phyloP scores from a whole-genome alignment of 352 stramenopile genomes.

The Pythium pyrilobum region DNA sequence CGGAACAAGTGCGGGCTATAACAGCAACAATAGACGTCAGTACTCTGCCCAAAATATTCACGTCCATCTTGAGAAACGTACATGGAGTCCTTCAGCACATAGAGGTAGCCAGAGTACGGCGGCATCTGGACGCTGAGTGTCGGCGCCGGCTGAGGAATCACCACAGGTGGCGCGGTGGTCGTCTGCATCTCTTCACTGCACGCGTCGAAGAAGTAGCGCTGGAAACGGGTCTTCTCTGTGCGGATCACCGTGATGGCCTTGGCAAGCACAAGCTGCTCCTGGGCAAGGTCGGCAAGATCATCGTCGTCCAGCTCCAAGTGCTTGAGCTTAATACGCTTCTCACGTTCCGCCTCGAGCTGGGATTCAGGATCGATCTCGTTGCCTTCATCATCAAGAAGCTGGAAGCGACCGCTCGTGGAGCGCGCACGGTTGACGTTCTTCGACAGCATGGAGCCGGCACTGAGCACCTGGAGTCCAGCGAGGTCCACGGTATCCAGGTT shows the following conservation, averaged over 20 bases:
- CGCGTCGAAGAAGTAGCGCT: conserved; percentile 49
- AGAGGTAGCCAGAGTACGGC: conserved; percentile 71
- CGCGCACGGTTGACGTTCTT: conserved; percentile 21
- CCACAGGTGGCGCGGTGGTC: conserved; percentile 11
- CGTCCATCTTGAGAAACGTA: neutral
- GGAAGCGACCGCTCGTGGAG: conserved; percentile 38
- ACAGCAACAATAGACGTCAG: neutral
- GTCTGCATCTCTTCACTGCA: conserved; percentile 42
- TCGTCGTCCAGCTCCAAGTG: conserved; percentile 57
- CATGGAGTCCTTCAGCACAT: conserved; percentile 71
- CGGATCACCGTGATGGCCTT: conserved; percentile 57
- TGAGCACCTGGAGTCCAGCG: conserved; percentile 33
- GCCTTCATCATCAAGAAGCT: conserved; percentile 58
- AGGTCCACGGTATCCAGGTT: conserved; percentile 13
- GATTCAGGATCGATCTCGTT: conserved; percentile 60
- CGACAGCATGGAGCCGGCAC: conserved; percentile 30
- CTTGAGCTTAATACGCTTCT: conserved; percentile 46
- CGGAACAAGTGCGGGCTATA: conserved; percentile 52
- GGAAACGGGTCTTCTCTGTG: conserved; percentile 51
- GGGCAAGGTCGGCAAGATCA: conserved; percentile 52
- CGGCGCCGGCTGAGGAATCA: conserved; percentile 25
- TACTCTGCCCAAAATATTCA: neutral
- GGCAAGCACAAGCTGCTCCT: conserved; percentile 45
- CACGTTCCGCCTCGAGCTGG: conserved; percentile 35
- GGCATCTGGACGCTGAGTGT: conserved; percentile 37